Percentiles rank a stretch among this genome's conserved stretches.
Conservation (phyloP, 2,329 filamentous ascomycete species). For the Colletotrichum chrysophilum region DNA sequence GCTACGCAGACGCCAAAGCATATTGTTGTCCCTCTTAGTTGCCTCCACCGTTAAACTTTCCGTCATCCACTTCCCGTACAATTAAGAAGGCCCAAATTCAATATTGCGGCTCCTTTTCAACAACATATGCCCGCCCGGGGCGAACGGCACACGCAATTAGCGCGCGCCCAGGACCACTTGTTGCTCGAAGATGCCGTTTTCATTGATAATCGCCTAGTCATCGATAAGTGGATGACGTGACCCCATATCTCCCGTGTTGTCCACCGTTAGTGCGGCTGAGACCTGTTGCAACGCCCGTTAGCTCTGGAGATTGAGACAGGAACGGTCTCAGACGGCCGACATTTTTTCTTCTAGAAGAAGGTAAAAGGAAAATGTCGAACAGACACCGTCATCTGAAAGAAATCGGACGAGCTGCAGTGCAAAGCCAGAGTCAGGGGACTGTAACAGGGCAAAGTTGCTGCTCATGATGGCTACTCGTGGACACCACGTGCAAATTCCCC, state of each 20-base stretch:
- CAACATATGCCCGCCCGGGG: background rate
- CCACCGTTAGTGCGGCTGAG: background rate
- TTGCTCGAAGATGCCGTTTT: background rate
- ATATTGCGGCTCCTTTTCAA: background rate
- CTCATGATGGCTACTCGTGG: background rate
- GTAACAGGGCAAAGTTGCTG: background rate
- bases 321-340: background rate
- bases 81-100: background rate
- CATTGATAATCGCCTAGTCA: background rate
- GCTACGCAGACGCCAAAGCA: background rate
- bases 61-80: slow-evolving; percentile 1
- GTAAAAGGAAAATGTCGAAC: background rate
- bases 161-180: background rate
- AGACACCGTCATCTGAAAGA: background rate
- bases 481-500: background rate
- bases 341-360: background rate
- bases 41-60: background rate
- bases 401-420: background rate
- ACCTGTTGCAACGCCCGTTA: background rate
- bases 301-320: background rate
- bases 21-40: background rate
- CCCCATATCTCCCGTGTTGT: background rate
- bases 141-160: background rate
- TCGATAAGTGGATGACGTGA: background rate
- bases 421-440: background rate